Evolutionary conservation across 257 asterid genomes (phyloP), one percentile per base, ranked within the genome.

Genomic region (Linaria vulgaris): DNA sequence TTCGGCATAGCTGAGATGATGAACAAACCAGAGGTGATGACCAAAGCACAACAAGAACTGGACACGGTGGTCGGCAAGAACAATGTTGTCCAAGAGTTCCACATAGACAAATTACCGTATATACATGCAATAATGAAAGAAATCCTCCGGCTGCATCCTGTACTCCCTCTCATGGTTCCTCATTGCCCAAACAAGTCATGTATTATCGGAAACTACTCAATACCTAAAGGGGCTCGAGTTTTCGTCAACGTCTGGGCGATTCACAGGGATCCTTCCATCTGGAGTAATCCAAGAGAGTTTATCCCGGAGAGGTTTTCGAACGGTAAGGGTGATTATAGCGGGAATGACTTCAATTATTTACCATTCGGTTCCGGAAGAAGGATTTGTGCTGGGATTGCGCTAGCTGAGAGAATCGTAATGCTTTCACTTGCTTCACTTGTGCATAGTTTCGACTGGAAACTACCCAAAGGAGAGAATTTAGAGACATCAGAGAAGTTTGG

Each of bases 291-390:
- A 0, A 23, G 12, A 5, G 81, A 80, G 58, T 87, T 84, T 24
- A 6, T 13, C 5, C 92, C 90, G 0, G 90, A 82, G 24, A 82
- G 90, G 67, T 84, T 87, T 65, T 37, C 63, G 66, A 72, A 67
- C 13, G 45, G 64, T 0, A 76, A 77, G 63, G 66, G 76, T 71
- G 91, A 88, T 27, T 78, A 67, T 38, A 78, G 78, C 66, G 90
- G 90, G 12, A 83, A 69, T 51, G 83, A 85, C 61, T 80, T 88
- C 50, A 74, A 62, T 9, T 85, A 79, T 46, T 63, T 85, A 11
- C 96, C 94, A 0, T 88, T 88, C 39, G 90, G 96, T 15, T 83
- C 94, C 0, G 96, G 96, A 0, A 49, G 94, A 66, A 78, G 96
- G 37, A 79, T 79, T 10, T 88, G 94, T 56, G 91, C 87, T 0